These are phyloP conservation scores for Candida ipomoeae DNA, from an alignment of 805 yeast species.

Conservation along the genomic window DNA sequence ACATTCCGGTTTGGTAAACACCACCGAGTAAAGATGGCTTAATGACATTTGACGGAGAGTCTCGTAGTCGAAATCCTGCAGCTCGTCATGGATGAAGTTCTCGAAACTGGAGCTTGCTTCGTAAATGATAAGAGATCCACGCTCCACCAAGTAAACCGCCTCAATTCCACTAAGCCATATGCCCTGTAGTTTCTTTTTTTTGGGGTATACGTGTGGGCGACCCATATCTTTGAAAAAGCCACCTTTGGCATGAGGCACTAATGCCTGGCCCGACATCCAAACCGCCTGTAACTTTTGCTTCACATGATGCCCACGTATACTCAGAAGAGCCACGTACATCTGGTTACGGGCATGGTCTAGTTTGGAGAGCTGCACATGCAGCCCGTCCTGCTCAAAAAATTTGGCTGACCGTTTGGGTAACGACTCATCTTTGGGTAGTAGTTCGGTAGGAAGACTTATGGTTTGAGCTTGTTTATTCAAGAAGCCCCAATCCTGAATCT, in stretches of 20 bases:
- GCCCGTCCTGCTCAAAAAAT: slow-evolving; percentile 81
- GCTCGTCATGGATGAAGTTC: slow-evolving; percentile 19
- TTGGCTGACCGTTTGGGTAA: slow-evolving; percentile 78
- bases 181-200: slow-evolving; percentile 18
- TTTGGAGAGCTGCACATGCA: slow-evolving; percentile 44
- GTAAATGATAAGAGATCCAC: slow-evolving; percentile 53
- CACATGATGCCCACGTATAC: slow-evolving; percentile 43
- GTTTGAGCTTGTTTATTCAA: slow-evolving; percentile 10
- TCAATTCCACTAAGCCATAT: slow-evolving; percentile 63
- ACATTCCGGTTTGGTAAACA: slow-evolving; percentile 34
- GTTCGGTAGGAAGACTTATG: not conserved
- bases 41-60: slow-evolving; percentile 44
- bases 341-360: slow-evolving; percentile 55
- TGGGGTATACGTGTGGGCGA: slow-evolving; percentile 25
- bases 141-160: slow-evolving; percentile 68
- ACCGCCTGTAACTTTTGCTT: slow-evolving; percentile 53
- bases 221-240: slow-evolving; percentile 75
- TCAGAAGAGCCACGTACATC: slow-evolving; percentile 66
- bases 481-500: slow-evolving; percentile 51
- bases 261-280: slow-evolving; percentile 30
- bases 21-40: slow-evolving; percentile 57
- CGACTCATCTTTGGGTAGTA: slow-evolving; percentile 16
- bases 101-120: slow-evolving; percentile 20
- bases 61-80: slow-evolving; percentile 22
- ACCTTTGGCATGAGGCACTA: slow-evolving; percentile 56